Percentiles rank a stretch among this genome's conserved stretches.
Conservation (phyloP, 2,329 filamentous ascomycete genomes). For the Furcasterigmium sp. region DNA sequence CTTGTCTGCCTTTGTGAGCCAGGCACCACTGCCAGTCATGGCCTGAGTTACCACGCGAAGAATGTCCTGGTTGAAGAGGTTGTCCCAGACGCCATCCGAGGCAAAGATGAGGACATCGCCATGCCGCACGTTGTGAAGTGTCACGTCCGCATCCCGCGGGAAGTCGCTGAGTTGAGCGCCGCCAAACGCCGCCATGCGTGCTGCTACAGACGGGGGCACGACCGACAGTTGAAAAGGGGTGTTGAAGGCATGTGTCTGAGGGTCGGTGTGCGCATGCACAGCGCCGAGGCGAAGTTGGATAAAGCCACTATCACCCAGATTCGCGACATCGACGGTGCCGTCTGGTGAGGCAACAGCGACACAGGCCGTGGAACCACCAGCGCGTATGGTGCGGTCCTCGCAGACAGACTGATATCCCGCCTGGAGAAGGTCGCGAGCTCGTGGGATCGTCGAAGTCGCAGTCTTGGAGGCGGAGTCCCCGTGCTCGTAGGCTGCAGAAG, state of each 20-base stretch:
- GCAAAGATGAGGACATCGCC: slow-evolving; percentile 93
- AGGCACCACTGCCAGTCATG: slow-evolving; percentile 72
- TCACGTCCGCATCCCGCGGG: slow-evolving; percentile 77
- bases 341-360: slow-evolving; percentile 71
- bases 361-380: slow-evolving; percentile 88
- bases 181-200: slow-evolving; percentile 78
- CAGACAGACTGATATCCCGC: slow-evolving; percentile 79
- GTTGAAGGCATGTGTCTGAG: slow-evolving; percentile 96
- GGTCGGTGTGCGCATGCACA: slow-evolving; percentile 74
- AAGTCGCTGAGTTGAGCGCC: slow-evolving; percentile 76
- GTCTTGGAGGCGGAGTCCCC: slow-evolving; percentile 25
- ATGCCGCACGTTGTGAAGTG: slow-evolving; percentile 71
- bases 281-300: slow-evolving; percentile 81
- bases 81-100: slow-evolving; percentile 94
- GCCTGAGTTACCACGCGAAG: slow-evolving; percentile 70
- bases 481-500: slow-evolving; percentile 62
- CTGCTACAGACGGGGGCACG: slow-evolving; percentile 73
- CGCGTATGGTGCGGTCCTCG: slow-evolving; percentile 64
- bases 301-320: slow-evolving; percentile 93
- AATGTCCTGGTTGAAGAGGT: slow-evolving; percentile 86
- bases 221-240: slow-evolving; percentile 93
- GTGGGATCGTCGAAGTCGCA: slow-evolving; percentile 29
- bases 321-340: slow-evolving; percentile 80
- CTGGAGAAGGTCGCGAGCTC: slow-evolving; percentile 70
- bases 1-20: slow-evolving; percentile 49